These are phyloP conservation scores for Metarhizium robertsii DNA, from an alignment of 2,329 filamentous ascomycete species.

Conservation along the genomic window DNA sequence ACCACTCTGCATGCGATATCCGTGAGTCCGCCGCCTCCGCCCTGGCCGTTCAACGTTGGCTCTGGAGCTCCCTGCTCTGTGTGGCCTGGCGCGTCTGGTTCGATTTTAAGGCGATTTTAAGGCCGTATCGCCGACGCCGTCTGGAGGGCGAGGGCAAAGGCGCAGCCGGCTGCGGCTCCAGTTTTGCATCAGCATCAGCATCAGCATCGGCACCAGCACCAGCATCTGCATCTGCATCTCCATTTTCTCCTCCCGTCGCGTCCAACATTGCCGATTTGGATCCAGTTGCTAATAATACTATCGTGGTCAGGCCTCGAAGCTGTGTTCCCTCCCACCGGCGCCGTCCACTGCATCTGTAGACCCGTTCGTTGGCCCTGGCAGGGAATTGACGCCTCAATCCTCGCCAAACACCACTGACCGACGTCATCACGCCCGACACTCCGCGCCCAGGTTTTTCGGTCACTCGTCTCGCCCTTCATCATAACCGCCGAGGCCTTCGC, in stretches of 20 bases:
- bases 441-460: not conserved
- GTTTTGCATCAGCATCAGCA: not conserved
- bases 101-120: slow-evolving; percentile 2
- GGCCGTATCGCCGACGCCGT: slow-evolving; percentile 9
- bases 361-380: not conserved
- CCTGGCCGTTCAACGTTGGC: not conserved
- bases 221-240: slow-evolving; percentile 6
- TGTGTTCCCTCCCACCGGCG: not conserved
- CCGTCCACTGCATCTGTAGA: not conserved
- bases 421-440: slow-evolving; percentile 1
- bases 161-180: not conserved
- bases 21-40: not conserved
- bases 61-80: not conserved
- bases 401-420: slow-evolving; percentile 11
- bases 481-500: slow-evolving; percentile 15
- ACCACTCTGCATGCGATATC: not conserved
- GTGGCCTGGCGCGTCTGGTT: not conserved
- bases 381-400: slow-evolving; percentile 3
- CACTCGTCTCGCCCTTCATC: slow-evolving; percentile 1
- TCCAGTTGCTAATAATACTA: not conserved
- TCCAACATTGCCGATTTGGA: slow-evolving; percentile 8
- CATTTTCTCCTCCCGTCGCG: not conserved
- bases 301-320: not conserved
- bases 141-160: slow-evolving; percentile 7
- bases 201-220: not conserved